A percentile compares a stretch with the other conserved stretches of the same genome.
These are phyloP conservation scores for Trapa incisa DNA, from an alignment of 345 rosid genomes.

Conservation along the genomic window DNA sequence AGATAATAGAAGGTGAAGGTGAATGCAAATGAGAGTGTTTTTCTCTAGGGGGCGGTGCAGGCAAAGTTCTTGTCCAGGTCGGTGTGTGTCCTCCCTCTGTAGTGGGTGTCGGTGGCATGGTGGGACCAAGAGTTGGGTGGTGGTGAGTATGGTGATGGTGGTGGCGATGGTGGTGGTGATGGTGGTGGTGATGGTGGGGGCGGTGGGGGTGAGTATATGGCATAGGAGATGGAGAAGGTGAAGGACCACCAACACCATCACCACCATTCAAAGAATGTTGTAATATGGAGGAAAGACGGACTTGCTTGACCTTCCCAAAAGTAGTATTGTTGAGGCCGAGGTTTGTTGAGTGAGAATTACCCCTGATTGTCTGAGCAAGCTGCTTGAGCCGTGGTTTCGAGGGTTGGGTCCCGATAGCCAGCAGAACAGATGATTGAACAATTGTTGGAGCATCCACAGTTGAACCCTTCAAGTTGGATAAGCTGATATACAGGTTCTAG, in stretches of 20 bases:
- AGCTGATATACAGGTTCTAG: slow-evolving; percentile 67
- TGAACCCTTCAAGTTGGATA: slow-evolving; percentile 61
- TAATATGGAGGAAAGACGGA: slow-evolving; percentile 61
- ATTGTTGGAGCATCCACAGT: slow-evolving; percentile 58
- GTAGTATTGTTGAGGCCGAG: slow-evolving; percentile 70
- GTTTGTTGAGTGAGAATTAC: slow-evolving; percentile 55
- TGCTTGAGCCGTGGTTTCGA: slow-evolving; percentile 58
- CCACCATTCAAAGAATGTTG: slow-evolving; percentile 59
- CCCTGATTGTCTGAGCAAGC: slow-evolving; percentile 71
- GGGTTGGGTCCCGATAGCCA: slow-evolving; percentile 52
- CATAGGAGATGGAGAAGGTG: slow-evolving; percentile 52
- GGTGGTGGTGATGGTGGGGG: too few relatives aligned
- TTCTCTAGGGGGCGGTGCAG: slow-evolving; percentile 18
- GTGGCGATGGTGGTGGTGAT: slow-evolving; percentile 13
- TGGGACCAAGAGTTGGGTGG: slow-evolving; percentile 23
- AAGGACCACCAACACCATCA: slow-evolving; percentile 26
- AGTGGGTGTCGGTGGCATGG: slow-evolving; percentile 31
- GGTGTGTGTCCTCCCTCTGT: slow-evolving; percentile 21
- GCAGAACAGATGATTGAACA: slow-evolving; percentile 64
- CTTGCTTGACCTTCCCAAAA: slow-evolving; percentile 86
- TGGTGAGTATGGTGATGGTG: slow-evolving; percentile 33
- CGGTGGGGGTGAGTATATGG: slow-evolving; percentile 18
- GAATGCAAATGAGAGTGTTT: slow-evolving; percentile 1
- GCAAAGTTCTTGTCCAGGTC: slow-evolving; percentile 11
- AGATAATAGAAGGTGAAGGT: neutral